Conservation (phyloP, 768 basidiomycete species). For the Mycena crocata region DNA sequence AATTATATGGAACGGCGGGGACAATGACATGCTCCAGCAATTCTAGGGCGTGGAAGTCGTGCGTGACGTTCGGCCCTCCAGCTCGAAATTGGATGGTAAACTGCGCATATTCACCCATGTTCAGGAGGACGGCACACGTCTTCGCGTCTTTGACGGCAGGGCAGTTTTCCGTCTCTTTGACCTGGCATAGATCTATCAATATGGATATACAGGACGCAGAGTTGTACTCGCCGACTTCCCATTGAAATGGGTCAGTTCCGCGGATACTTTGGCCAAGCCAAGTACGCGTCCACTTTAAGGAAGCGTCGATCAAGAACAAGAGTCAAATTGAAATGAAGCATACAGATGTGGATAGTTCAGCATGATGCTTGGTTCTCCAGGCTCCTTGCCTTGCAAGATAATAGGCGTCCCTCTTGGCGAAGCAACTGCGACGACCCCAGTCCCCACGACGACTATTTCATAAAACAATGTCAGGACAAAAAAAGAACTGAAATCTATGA, state of each 20-base stretch:
- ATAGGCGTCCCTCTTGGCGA: slow-evolving; percentile 14
- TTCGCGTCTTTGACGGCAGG: slow-evolving; percentile 17
- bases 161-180: slow-evolving; percentile 1
- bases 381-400: slow-evolving; percentile 18
- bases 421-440: slow-evolving; percentile 11
- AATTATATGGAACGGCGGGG: slow-evolving; percentile 23
- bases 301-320: not conserved
- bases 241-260: slow-evolving; percentile 21
- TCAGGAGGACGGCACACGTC: slow-evolving; percentile 23
- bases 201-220: not conserved
- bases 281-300: slow-evolving; percentile 5
- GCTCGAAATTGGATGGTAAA: slow-evolving; percentile 27
- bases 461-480: not conserved
- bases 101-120: slow-evolving; percentile 27
- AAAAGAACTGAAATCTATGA: not conserved
- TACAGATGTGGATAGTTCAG: slow-evolving; percentile 23
- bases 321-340: not conserved
- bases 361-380: slow-evolving; percentile 5
- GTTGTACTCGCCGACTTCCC: slow-evolving; percentile 13
- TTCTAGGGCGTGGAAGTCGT: slow-evolving; percentile 29
- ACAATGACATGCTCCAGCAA: slow-evolving; percentile 20
- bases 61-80: slow-evolving; percentile 20
- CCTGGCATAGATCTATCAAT: not conserved
- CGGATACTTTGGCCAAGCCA: slow-evolving; percentile 7
- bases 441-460: slow-evolving; percentile 18